Percentiles rank a stretch among this genome's conserved stretches.
phyloP scores from a whole-genome alignment of 164 flowering plant species.

The Protea cynaroides region DNA sequence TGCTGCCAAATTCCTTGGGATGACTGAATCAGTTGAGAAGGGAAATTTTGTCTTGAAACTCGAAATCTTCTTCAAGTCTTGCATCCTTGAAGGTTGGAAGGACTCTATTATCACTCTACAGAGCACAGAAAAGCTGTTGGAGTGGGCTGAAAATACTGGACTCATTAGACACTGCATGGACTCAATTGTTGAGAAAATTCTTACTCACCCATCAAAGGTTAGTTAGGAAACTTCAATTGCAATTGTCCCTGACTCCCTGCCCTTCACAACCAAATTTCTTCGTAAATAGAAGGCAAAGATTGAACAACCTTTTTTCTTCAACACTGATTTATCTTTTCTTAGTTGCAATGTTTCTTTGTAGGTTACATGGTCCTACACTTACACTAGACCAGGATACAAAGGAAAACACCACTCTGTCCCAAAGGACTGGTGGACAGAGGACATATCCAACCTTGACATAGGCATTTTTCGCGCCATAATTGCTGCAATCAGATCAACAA shows the following conservation, averaged over 20 bases:
- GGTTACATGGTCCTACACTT: conserved; percentile 91
- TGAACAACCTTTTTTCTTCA: not conserved
- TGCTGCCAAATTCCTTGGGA: conserved; percentile 77
- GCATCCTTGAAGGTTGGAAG: conserved; percentile 89
- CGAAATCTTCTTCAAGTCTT: conserved; percentile 70
- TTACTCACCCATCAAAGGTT: conserved; percentile 62
- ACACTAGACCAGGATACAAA: conserved; percentile 73
- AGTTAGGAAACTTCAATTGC: conserved; percentile 1
- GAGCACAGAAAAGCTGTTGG: conserved; percentile 38
- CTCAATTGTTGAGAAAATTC: conserved; percentile 66
- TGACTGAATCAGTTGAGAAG: conserved; percentile 68
- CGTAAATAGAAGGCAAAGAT: not conserved
- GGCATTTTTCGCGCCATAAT: conserved; percentile 61
- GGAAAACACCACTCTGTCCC: conserved; percentile 55
- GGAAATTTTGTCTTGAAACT: conserved; percentile 67
- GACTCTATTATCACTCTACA: conserved; percentile 66
- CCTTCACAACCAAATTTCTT: too few relatives aligned
- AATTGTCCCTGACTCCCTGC: not conserved
- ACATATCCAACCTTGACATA: conserved; percentile 60
- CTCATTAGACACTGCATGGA: conserved; percentile 67
- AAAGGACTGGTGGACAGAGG: conserved; percentile 97
- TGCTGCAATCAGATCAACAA: conserved; percentile 40
- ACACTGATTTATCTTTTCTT: not conserved
- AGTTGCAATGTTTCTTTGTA: conserved; percentile 19
- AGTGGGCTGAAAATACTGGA: conserved; percentile 76